Evolutionary conservation across 1,139 yeast species (phyloP).

Genomic region (Pichia norvegensis): DNA sequence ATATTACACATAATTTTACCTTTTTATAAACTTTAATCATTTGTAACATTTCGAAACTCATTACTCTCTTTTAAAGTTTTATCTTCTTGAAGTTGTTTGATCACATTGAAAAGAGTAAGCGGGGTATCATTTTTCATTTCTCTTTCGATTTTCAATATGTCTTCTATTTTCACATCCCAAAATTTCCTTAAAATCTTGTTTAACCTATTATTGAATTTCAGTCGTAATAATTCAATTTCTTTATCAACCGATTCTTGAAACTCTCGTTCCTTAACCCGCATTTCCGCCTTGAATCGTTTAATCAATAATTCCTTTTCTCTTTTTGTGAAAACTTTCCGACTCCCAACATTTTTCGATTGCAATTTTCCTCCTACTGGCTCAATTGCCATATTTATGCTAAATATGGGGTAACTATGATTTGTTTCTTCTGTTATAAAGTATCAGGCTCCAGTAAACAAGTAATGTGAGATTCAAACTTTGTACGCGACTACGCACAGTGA

Average conservation of each 20-base stretch:
- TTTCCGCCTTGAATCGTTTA: constrained; percentile 23
- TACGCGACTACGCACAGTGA: not conserved
- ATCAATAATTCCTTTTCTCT: constrained; percentile 35
- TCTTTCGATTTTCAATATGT: constrained; percentile 38
- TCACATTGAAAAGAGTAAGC: constrained; percentile 22
- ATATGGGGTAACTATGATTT: not conserved
- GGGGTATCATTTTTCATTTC: constrained; percentile 31
- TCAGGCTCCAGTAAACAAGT: no score
- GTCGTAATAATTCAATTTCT: constrained; percentile 25
- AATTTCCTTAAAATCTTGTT: constrained; percentile 35
- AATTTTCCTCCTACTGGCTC: not conserved
- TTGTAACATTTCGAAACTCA: not conserved
- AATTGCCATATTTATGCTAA: not conserved
- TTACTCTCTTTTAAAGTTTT: constrained; percentile 16
- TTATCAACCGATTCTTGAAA: constrained; percentile 28
- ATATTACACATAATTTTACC: not conserved
- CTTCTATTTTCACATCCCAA: constrained; percentile 35
- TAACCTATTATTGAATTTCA: constrained; percentile 31
- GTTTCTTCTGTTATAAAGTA: not conserved
- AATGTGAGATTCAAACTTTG: no score
- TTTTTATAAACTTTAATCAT: not conserved
- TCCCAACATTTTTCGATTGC: not conserved
- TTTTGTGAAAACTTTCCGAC: constrained; percentile 24
- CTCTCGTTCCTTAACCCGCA: constrained; percentile 20
- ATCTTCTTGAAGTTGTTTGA: constrained; percentile 32